Base-by-base conservation (phyloP, 768 basidiomycete species). In the Boletales sp. region DNA sequence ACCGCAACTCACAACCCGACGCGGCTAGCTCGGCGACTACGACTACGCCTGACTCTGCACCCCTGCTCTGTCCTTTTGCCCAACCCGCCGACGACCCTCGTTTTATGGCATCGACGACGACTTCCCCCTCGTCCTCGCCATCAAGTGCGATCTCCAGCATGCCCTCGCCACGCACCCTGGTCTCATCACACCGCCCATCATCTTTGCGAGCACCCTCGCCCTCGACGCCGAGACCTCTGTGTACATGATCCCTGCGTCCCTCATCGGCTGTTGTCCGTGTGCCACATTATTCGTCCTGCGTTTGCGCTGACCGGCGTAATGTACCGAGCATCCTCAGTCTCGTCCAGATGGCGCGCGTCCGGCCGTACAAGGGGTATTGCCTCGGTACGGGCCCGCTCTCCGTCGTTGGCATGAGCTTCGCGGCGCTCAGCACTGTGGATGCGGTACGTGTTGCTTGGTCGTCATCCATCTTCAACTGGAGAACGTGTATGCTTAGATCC, bases 11-110 rank as follows among this genome's bases (percentile, higher is more conserved):
- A 75, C 76, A 6, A 77, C 78, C 3, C 71, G 68, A 54, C 70
- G 84, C 39, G 88, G 90, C 9, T 92, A 90, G 90, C 50, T 91
- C n/a, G 90, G 90, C 1, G 84, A 86, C 62, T 92, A 90, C 61
- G 81, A 91, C 70, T 91, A 87, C 60, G 76, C 69, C 8, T 85
- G 81, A 79, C 76, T 90, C 47, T 90, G 88, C 63, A 77, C 73
- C 17, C 88, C 90, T 3, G 67, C 72, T 1, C 71, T 89, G 0
- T 89, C 90, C 0, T 88, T 80, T 59, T 64, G n/a, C n/a, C n/a
- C n/a, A n/a, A n/a, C n/a, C n/a, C n/a, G n/a, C n/a, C 63, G 68
- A n/a, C 55, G 65, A 10, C 84, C 90, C 1, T 88, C 88, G 0
- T 92, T 91, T 69, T 92, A 89, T 56, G 81, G 81, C 3, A 69